Base-by-base conservation (phyloP, 495 filamentous ascomycete species). In the Tuber borchii region DNA sequence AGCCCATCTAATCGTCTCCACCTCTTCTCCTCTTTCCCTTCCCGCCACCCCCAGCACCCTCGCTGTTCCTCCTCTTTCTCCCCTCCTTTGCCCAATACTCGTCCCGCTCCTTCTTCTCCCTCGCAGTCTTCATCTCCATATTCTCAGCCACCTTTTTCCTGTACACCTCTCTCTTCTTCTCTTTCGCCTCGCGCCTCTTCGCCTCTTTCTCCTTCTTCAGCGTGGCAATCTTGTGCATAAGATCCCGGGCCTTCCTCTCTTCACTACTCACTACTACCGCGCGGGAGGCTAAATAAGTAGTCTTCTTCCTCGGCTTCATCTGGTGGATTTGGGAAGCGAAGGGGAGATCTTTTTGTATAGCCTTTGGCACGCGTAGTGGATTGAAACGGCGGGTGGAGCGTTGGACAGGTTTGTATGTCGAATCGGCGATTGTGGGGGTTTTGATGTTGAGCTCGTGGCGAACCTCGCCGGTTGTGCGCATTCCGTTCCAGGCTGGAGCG, bases 391-490 rank as follows among this genome's bases (percentile, higher is more conserved):
- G 90, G 2, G 88, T 88, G 51, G 86, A 87, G 34, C 95, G 92
- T 83, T 94, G 93, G 74, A 98, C 88, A 73, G 90, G 88, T 77
- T 88, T 89, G 87, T 99, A 99, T 69, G 89, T 86, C 72, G 91
- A 93, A 85, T 98, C 92, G 77, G 90, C 90, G 72, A 91, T 86
- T 79, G 89, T 84, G 2, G 95, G 95, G 10, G 93, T 95, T 37
- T 91, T 85, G 71, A 99, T 87, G 71, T 87, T 87, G 84, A 93
- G 84, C 44, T 90, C 92, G 34, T 88, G 89, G 20, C 95, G 92
- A 75, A 98, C 91, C 86, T 97, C 90, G 72, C 95, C 96, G n/a
- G 96, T 98, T 72, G 96, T 86, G 26, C 95, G 90, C 95, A 99
- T 99, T 51, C 89, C 88, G 79, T 91, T 87, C 95, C 94, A 97